Conservation (phyloP, 2,329 filamentous ascomycete genomes). For the Fusarium duplospermum region DNA sequence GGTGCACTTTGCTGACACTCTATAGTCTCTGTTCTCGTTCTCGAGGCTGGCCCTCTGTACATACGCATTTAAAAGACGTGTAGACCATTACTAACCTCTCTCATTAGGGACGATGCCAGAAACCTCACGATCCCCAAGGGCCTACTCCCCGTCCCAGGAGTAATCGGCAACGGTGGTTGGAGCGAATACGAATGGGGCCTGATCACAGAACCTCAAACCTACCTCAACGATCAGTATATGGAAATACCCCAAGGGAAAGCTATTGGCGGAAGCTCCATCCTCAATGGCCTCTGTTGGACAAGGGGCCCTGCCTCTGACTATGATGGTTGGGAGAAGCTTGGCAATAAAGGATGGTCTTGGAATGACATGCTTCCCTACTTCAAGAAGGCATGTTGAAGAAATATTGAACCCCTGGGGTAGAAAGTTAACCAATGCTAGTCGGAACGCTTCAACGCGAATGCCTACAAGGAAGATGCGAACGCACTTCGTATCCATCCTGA, state of each 20-base stretch:
- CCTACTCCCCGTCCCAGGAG: conserved; percentile 14
- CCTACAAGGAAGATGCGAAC: not conserved
- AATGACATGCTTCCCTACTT: conserved; percentile 56
- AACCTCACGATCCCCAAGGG: conserved; percentile 13
- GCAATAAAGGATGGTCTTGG: conserved; percentile 56
- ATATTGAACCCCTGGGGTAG: too few relatives aligned
- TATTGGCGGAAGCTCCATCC: conserved; percentile 53
- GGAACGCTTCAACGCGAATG: conserved; percentile 16
- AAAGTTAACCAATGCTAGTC: conserved; percentile 4
- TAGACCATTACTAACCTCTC: not conserved
- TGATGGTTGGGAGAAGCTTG: conserved; percentile 58
- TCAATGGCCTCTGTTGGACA: conserved; percentile 55
- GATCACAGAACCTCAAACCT: conserved; percentile 45
- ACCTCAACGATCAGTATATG: conserved; percentile 41
- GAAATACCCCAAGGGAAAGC: conserved; percentile 47
- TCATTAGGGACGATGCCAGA: conserved; percentile 11
- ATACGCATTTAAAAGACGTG: not conserved
- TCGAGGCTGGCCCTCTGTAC: conserved; percentile 14
- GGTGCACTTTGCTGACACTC: not conserved
- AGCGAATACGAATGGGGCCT: conserved; percentile 39
- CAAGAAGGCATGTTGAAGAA: conserved; percentile 48
- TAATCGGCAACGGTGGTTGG: conserved; percentile 7
- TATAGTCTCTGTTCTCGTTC: conserved; percentile 12
- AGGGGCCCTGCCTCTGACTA: conserved; percentile 54
- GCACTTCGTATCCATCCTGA: conserved; percentile 16